Evolutionary conservation across 169 alveolate genomes (phyloP).

Genomic region (Perkinsus chesapeaki): DNA sequence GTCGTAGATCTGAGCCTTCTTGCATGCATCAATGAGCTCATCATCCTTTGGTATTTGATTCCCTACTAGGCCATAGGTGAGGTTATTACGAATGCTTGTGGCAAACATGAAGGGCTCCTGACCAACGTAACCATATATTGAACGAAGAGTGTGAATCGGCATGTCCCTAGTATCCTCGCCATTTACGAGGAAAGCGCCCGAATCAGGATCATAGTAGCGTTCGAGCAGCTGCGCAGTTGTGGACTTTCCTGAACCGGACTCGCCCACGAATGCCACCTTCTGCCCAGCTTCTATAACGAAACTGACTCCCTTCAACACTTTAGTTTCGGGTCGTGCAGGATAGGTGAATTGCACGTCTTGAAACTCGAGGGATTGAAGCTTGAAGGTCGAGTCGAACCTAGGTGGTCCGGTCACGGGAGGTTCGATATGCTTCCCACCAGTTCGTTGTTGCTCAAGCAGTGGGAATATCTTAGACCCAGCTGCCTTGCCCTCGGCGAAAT

Average conservation of each 20-base stretch:
- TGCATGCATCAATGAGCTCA: constrained; percentile 43
- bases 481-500: constrained; percentile 17
- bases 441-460: constrained; percentile 16
- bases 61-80: constrained; percentile 10
- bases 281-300: constrained; percentile 68
- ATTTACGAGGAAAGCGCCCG: constrained; percentile 42
- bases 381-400: background rate
- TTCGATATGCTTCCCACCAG: background rate
- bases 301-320: background rate
- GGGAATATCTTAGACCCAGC: constrained; percentile 37
- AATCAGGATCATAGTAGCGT: constrained; percentile 67
- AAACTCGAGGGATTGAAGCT: background rate
- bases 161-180: background rate
- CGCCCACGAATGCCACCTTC: constrained; percentile 80
- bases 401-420: background rate
- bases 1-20: constrained; percentile 69
- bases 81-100: constrained; percentile 16
- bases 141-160: constrained; percentile 40
- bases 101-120: constrained; percentile 63
- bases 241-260: constrained; percentile 93
- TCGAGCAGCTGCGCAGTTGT: constrained; percentile 83
- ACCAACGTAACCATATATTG: constrained; percentile 61
- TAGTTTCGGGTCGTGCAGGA: constrained; percentile 29
- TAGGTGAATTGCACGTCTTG: constrained; percentile 35
- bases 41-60: constrained; percentile 74